These are phyloP conservation scores for Termitomyces sp. DNA, from an alignment of 768 basidiomycete genomes.

Conservation along the genomic window DNA sequence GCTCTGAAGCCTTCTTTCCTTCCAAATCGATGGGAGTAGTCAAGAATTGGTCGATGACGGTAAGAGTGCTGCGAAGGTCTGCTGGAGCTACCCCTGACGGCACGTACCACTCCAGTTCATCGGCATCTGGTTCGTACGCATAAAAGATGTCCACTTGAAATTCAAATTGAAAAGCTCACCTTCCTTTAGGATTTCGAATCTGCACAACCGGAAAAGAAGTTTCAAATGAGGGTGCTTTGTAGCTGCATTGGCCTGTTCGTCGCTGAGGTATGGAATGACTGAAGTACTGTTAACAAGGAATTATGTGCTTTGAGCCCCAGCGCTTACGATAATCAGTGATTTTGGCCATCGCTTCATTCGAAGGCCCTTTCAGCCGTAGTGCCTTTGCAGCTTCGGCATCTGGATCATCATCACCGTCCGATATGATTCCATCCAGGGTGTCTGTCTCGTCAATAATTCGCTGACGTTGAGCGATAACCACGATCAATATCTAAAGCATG, in stretches of 20 bases:
- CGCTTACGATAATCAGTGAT: conserved; percentile 76
- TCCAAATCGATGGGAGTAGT: conserved; percentile 75
- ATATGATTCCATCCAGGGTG: conserved; percentile 29
- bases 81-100: conserved; percentile 67
- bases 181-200: conserved; percentile 65
- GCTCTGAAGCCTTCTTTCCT: conserved; percentile 69
- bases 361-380: conserved; percentile 41
- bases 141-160: neutral
- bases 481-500: conserved; percentile 48
- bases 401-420: conserved; percentile 24
- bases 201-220: conserved; percentile 77
- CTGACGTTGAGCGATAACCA: conserved; percentile 57
- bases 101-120: conserved; percentile 83
- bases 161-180: conserved; percentile 36
- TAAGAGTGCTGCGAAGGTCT: conserved; percentile 64
- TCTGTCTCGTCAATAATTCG: conserved; percentile 57
- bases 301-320: neutral
- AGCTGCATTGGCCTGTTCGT: conserved; percentile 74
- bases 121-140: conserved; percentile 39
- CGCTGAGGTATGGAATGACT: conserved; percentile 76
- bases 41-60: conserved; percentile 83
- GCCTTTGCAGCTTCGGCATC: conserved; percentile 13
- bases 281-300: neutral
- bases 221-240: conserved; percentile 79
- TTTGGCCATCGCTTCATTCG: conserved; percentile 65